Base-by-base conservation (phyloP, 352 stramenopile species). In the Phytophthora aleatoria region DNA sequence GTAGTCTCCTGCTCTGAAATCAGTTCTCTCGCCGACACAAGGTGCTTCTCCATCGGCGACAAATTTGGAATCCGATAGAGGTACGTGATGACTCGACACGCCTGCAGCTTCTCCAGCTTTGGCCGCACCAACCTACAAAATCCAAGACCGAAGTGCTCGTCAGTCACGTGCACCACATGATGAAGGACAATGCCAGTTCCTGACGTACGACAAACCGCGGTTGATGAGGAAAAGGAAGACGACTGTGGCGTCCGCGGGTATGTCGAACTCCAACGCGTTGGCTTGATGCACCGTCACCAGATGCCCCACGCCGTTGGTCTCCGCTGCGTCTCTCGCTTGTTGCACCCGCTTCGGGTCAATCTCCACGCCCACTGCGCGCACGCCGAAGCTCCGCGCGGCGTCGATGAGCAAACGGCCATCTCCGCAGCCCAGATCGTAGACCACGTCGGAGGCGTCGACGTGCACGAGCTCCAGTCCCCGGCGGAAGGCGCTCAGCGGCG, bases 151-250 rank as follows among this genome's bases (percentile, higher is more conserved):
- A 49, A 45, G 20, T 30, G 24, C 16, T 44, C 12, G 30, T 68
- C 64, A 49, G 52, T 52, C 26, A 51, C 30, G 53, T 20, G 20
- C 20, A 20, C 20, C 20, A 20, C 20, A 20, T 20, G 20, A 20
- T 20, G 20, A 20, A 20, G 20, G 20, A 20, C 20, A 20, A 20
- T 5, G 31, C 27, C 31, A 45, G 27, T 13, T 47, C 27, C 13
- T 45, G 36, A 74, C 68, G 41, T 74, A 92, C 81, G 79, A 72
- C 51, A 94, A 67, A 0, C 85, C 85, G 15, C 81, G 80, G 39
- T 84, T 71, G 36, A 94, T 92, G 53, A 94, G 81, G 38, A 94
- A 94, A 42, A 94, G 71, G 59, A 94, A 94, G 49, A 94, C 64
- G 47, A 94, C 60, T 8, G 82, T 87, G 4, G 85, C 85, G 31